Evolutionary conservation across 768 basidiomycete species (phyloP).

Genomic region (Tylopilus felleus): DNA sequence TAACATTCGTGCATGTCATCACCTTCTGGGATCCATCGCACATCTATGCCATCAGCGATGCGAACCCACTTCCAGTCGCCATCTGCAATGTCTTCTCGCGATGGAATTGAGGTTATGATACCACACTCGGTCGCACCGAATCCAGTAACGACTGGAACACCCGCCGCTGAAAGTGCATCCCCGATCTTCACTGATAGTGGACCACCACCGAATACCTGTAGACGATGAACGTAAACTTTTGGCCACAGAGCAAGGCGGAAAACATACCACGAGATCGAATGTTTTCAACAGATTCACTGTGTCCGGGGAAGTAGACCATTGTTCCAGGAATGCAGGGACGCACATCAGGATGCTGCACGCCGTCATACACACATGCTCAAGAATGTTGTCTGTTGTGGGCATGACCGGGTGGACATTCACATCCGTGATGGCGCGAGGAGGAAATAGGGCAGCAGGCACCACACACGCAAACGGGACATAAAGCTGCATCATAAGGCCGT

Average conservation of each 20-base stretch:
- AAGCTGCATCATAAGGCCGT: conserved; percentile 34
- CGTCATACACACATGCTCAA: conserved; percentile 4
- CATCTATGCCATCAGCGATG: conserved; percentile 8
- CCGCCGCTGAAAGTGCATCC: conserved; percentile 8
- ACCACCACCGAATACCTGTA: conserved; percentile 12
- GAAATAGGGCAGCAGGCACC: conserved; percentile 29
- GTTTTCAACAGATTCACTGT: neutral
- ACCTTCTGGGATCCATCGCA: conserved; percentile 30
- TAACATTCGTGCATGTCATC: conserved; percentile 35
- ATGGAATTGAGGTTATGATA: neutral
- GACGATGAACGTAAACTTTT: neutral
- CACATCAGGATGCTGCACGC: conserved; percentile 9
- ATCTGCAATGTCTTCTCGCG: conserved; percentile 4
- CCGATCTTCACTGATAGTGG: conserved; percentile 13
- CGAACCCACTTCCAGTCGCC: conserved; percentile 19
- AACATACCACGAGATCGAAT: neutral
- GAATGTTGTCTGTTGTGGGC: conserved; percentile 16
- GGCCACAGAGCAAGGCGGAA: neutral
- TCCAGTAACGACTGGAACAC: conserved; percentile 8
- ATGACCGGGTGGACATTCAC: conserved; percentile 9
- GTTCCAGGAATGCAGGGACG: conserved; percentile 21
- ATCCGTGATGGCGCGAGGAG: conserved; percentile 21
- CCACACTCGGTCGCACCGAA: conserved; percentile 26
- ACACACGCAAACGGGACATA: conserved; percentile 30
- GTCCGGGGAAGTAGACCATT: conserved; percentile 8